Base-by-base conservation (phyloP, 139 green algal species). In the Chlorella vulgaris region DNA sequence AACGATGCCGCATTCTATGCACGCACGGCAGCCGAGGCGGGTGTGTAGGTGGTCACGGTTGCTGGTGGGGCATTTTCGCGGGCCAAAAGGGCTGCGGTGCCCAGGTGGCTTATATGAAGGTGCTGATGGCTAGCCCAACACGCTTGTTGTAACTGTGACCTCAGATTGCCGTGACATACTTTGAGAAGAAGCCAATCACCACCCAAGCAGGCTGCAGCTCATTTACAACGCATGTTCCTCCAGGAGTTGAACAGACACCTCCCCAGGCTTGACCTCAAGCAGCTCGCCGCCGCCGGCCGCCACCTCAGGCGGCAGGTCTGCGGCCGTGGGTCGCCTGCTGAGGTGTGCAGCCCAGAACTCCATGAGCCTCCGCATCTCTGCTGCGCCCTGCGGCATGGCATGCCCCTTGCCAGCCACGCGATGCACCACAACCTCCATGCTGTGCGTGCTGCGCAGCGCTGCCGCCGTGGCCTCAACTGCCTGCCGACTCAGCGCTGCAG, bases 1-100 rank as follows among this genome's bases (percentile, higher is more conserved):
- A 85, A 85, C 36, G 81, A 85, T 10, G 81, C 58, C 1, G 38
- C 61, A 4, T 81, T 58, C 21, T 81, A 69, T 13, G 65, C 76
- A 40, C 40, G 40, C 21, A 38, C 67, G 8, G 55, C 55, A n/a
- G 15, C 55, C 18, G 18, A 65, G 18, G 10, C 47, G 13, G 15
- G 10, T 15, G 47, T 10, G 10, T 58, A 58, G 47, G 15, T 15
- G 47, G n/a, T n/a, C n/a, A n/a, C n/a, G n/a, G n/a, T n/a, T n/a
- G n/a, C n/a, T n/a, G n/a, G n/a, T n/a, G n/a, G n/a, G n/a, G n/a
- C n/a, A n/a, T n/a, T n/a, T n/a, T n/a, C n/a, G n/a, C n/a, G n/a
- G n/a, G n/a, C n/a, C n/a, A n/a, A n/a, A n/a, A n/a, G n/a, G n/a
- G n/a, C n/a, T n/a, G n/a, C n/a, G n/a, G n/a, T n/a, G n/a, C n/a